These are phyloP conservation scores for Trichoderma brevicompactum DNA, from an alignment of 2,329 filamentous ascomycete species.

Conservation along the genomic window DNA sequence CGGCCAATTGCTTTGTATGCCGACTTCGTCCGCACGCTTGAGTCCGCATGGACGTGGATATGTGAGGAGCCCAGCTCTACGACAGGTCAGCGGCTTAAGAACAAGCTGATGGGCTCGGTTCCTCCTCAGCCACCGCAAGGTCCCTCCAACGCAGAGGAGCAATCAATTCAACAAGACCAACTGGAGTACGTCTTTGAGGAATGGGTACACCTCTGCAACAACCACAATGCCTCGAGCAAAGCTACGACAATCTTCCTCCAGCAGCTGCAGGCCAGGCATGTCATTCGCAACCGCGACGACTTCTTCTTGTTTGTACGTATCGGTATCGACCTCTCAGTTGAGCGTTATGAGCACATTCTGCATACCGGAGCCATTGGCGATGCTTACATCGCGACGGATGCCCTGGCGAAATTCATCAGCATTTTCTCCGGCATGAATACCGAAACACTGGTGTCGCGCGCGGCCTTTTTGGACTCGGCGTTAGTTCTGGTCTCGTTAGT, in stretches of 20 bases:
- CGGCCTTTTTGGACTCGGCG: slow-evolving; percentile 75
- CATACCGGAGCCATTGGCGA: slow-evolving; percentile 64
- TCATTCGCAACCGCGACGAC: slow-evolving; percentile 76
- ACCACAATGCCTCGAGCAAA: slow-evolving; percentile 74
- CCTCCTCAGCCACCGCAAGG: slow-evolving; percentile 45
- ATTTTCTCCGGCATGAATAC: slow-evolving; percentile 74
- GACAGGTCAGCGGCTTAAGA: slow-evolving; percentile 72
- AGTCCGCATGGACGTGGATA: slow-evolving; percentile 82
- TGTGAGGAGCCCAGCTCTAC: slow-evolving; percentile 68
- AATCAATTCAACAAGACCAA: slow-evolving; percentile 71
- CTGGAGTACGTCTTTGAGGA: slow-evolving; percentile 96
- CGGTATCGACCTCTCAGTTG: slow-evolving; percentile 78
- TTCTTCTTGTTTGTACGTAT: slow-evolving; percentile 78
- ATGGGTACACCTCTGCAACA: slow-evolving; percentile 83
- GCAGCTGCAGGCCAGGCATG: slow-evolving; percentile 75
- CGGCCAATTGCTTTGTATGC: slow-evolving; percentile 78
- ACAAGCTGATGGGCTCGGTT: slow-evolving; percentile 55
- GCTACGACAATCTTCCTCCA: slow-evolving; percentile 76
- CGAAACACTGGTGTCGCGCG: slow-evolving; percentile 66
- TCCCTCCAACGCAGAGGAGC: slow-evolving; percentile 60
- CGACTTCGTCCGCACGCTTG: slow-evolving; percentile 82
- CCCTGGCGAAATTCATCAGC: slow-evolving; percentile 78
- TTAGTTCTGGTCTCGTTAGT: slow-evolving; percentile 79
- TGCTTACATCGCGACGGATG: slow-evolving; percentile 69
- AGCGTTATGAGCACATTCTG: slow-evolving; percentile 74